Base-by-base conservation (phyloP, 1,284 basidiomycete genomes). In the Leccinum solheimii region DNA sequence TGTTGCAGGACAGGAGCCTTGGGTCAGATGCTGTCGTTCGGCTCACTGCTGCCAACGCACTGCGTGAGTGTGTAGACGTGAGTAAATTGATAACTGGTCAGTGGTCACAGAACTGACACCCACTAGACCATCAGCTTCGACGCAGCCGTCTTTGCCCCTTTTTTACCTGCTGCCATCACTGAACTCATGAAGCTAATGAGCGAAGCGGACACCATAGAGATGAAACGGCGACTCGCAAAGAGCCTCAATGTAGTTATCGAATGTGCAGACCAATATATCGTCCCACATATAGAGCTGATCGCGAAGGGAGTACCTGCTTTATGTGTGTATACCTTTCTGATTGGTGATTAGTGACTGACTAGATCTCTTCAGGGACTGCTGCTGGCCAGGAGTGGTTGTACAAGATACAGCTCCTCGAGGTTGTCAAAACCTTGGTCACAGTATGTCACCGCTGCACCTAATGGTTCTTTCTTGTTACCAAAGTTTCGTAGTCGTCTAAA, bases 61-160 rank as follows among this genome's bases (percentile, higher is more conserved):
- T 96, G 27, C 82, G 85, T 57, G 88, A 93, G 72, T 91, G 91
- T 68, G 84, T 95, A 23, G 89, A 95, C 74, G 94, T 95, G 76
- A 68, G 91, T 77, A 19, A 56, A 56, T 34, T 11, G 36, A 49
- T 16, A 23, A 19, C 9, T 55, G 11, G 26, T 6, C 9, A 26
- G 21, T 51, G 34, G 21, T 21, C 48, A 40, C 48, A 34, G 11
- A 60, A 57, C 57, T 69, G 61, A 58, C 52, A 45, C 49, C 14
- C 57, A 59, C n/a, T 64, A 92, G 91, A 83, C 82, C 8, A 30
- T 85, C 50, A 76, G 78, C 30, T 91, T 92, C 66, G 78, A 89
- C 50, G 70, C 81, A 8, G 71, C 82, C 55, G 69, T 77, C 16
- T 91, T 94, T 68, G 75, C 78, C 21, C 86, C 86, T 7, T 88